Base-by-base conservation (phyloP, 1,284 basidiomycete species). In the Austroboletus novae-zelandiae region DNA sequence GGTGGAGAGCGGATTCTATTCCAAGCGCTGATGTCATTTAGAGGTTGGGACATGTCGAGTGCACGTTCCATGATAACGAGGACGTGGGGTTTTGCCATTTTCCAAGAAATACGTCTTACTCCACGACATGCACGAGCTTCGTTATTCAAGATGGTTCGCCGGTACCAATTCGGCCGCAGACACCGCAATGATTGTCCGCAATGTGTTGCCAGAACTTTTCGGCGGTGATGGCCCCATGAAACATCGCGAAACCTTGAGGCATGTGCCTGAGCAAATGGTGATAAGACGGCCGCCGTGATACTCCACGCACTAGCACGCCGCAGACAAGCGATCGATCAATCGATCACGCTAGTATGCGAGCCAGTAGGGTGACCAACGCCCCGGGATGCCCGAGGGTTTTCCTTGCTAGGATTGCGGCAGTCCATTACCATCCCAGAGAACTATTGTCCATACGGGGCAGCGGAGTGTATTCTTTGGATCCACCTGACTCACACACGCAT, bases 391-490 rank as follows among this genome's bases (percentile, higher is more conserved):
- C 25, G n/a, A 58, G 20, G 44, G 55, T 36, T 45, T 41, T 23
- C 31, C 14, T 35, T 50, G 31, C 40, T 2, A 18, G 14, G n/a
- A n/a, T 9, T 37, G 43, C 52, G 47, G 36, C 43, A 40, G 36
- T 56, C 43, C 42, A 39, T 52, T 36, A 17, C 43, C 35, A 23
- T 42, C 20, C 8, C 20, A 17, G 8, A 10, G 25, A 25, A 15
- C 27, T 31, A 45, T 35, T n/a, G 41, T 56, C 57, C 48, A 53
- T 40, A n/a, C 23, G 17, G 52, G 47, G 56, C 20, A 40, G 37
- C 34, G 43, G 36, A 40, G 9, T n/a, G 5, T 31, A 36, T 35
- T 23, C 23, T 40, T 54, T 46, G 45, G 44, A 46, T 40, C 43
- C 43, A 55, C 40, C 25, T 34, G 40, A 46, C 43, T 39, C 25